These are phyloP conservation scores for Litchi chinensis DNA, from an alignment of 345 rosid genomes.

Conservation along the genomic window DNA sequence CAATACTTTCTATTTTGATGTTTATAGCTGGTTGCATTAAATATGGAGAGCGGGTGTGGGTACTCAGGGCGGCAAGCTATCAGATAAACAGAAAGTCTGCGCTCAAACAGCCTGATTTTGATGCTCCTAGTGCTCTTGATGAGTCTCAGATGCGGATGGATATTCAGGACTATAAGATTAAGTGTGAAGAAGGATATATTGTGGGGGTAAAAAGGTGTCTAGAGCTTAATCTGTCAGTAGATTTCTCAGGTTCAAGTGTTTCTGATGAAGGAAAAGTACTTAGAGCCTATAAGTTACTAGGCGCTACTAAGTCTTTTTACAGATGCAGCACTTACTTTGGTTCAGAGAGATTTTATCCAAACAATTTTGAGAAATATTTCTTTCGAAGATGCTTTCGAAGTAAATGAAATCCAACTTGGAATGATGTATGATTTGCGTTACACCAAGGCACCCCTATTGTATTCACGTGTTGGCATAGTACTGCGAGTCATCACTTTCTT, in stretches of 20 bases:
- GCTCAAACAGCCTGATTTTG: no score
- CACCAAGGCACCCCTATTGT: constrained; percentile 34
- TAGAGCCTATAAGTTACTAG: constrained; percentile 23
- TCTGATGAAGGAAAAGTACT: constrained; percentile 14
- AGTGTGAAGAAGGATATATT: background rate
- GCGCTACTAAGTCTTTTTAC: no score
- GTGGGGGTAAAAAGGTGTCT: background rate
- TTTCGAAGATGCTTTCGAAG: constrained; percentile 26
- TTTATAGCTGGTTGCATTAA: constrained; percentile 7
- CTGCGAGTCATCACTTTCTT: constrained; percentile 17
- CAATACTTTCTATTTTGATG: background rate
- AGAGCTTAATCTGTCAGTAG: background rate
- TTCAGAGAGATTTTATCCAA: no score
- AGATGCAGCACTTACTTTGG: no score
- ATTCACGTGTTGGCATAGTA: background rate
- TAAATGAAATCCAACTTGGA: constrained; percentile 47
- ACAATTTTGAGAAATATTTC: constrained; percentile 6
- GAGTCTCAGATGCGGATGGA: no score
- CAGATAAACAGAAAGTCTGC: constrained; percentile 4
- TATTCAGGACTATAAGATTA: no score
- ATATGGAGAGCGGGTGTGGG: constrained; percentile 19
- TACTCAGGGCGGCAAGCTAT: constrained; percentile 14
- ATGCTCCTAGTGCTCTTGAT: no score
- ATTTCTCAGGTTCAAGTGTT: background rate
- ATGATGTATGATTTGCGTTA: constrained; percentile 40